Base-by-base conservation (phyloP, 805 yeast genomes). In the Ogataea zsoltii region DNA sequence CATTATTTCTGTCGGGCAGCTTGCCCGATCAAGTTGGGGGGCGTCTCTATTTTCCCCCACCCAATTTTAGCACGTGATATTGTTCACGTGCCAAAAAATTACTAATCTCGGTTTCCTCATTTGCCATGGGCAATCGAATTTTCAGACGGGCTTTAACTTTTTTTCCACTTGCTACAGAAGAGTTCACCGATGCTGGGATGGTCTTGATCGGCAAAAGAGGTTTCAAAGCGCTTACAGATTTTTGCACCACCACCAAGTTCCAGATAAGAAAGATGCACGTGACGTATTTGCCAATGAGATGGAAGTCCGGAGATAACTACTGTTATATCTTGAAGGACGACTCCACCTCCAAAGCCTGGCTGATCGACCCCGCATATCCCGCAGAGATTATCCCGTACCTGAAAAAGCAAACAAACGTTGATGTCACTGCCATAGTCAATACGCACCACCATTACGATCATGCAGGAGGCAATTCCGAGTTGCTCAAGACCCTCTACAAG, bases 381-480 rank as follows among this genome's bases (percentile, higher is more conserved):
- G 63, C 73, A 4, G 97, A 89, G 48, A 79, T 79, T 7, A 61
- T 76, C 44, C 75, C 84, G 3, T 69, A 64, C 12, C 59, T 79
- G 23, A 39, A 47, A 2, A 36, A 51, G 12, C 44, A 54, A 18
- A 58, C 57, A 23, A 62, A 68, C 32, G 66, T 76, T 32, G 77
- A 83, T 41, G 66, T 94, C 42, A 74, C 72, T 35, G 88, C 92
- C 1, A 85, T 94, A 46, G 95, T 88, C 41, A 94, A 94, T 67
- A 94, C 98, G 1, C 99, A 94, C 62, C 99, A 94, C 63, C 99
- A 94, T 65, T 80, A 82, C 60, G 99, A 94, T 62, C 99, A 94
- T 67, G 74, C 97, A 2, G 97, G 88, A 17, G 98, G 97, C 2
- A 91, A 90, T 58, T 66, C 69, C 17, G 66, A 65, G 14, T 48